Base-by-base conservation (phyloP, 1,284 basidiomycete species). In the Mycena sp. region DNA sequence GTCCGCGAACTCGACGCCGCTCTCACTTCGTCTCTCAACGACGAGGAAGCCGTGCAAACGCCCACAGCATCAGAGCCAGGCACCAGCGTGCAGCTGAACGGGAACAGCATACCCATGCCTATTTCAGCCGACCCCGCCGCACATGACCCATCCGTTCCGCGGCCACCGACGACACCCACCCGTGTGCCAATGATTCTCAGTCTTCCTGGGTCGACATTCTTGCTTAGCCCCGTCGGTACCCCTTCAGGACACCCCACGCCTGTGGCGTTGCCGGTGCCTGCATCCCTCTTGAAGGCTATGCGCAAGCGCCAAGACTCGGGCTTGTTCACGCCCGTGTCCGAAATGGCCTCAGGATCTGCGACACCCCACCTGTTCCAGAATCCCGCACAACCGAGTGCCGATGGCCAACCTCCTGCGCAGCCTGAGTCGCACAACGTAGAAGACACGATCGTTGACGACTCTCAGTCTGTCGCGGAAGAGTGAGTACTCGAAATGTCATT, bases 51-150 rank as follows among this genome's bases (percentile, higher is more conserved):
- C n/a, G 21, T 19, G 16, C 6, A 32, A 37, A 1, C 14, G 12
- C 21, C n/a, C n/a, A n/a, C 5, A 11, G 14, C 17, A 29, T 10
- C 28, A 32, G 46, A 51, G 2, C 23, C 58, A 7, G 46, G 43
- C 29, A 44, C 32, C 29, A 4, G 37, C 35, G 30, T 44, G n/a
- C n/a, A 23, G 19, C 29, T 37, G 17, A 32, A 45, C 48, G 38
- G 48, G 16, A 11, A 43, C 46, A 16, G 11, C 38, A 70, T 80
- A 49, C 78, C 80, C 16, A 78, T 80, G 68, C 81, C 82, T 21
- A 71, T 82, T 26, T 75, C 74, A 5, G 81, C 81, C 11, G 78
- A 83, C 56, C 78, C 80, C 28, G 71, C 69, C 26, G 78, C 81
- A 21, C 77, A 76, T 35, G 82, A 83, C 60, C 80, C 80, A 14